Evolutionary conservation across 129 eudicot species (phyloP).

Genomic region (Silybum marianum): DNA sequence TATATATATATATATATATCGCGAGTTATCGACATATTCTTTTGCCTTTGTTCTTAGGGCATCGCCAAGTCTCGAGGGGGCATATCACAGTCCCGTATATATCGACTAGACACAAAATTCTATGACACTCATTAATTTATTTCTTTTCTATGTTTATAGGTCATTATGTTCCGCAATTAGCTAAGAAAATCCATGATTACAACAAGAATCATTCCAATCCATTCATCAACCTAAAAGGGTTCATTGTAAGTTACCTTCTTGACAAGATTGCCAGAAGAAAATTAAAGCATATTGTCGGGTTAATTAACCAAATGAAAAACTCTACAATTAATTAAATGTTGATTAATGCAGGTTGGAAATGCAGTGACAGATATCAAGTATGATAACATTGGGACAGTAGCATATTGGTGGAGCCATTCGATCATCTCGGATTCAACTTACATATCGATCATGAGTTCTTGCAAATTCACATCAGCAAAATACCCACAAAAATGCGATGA

Average conservation of each 20-base stretch:
- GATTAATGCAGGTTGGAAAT: slow-evolving; percentile 70
- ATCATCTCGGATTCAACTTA: slow-evolving; percentile 69
- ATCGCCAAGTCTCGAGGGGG: neutral
- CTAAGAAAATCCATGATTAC: slow-evolving; percentile 60
- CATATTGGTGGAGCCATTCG: slow-evolving; percentile 87
- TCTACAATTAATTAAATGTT: slow-evolving; percentile 3
- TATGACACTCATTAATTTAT: neutral
- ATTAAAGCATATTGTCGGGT: neutral
- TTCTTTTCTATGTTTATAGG: slow-evolving; percentile 38
- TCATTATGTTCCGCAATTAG: slow-evolving; percentile 91
- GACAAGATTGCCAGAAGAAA: neutral
- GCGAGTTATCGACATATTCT: neutral
- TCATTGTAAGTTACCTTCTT: slow-evolving; percentile 65
- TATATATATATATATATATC: too few relatives aligned
- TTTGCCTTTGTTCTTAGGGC: neutral
- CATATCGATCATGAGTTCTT: slow-evolving; percentile 42
- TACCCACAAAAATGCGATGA: slow-evolving; percentile 48
- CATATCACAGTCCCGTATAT: too few relatives aligned
- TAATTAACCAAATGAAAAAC: neutral
- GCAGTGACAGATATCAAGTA: slow-evolving; percentile 68
- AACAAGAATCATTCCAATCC: slow-evolving; percentile 52
- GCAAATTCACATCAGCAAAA: slow-evolving; percentile 51
- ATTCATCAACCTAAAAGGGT: slow-evolving; percentile 85
- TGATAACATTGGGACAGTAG: slow-evolving; percentile 69
- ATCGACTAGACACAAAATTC: neutral